Evolutionary conservation across 495 filamentous ascomycete species (phyloP).

Genomic region (Thozetella sp.): DNA sequence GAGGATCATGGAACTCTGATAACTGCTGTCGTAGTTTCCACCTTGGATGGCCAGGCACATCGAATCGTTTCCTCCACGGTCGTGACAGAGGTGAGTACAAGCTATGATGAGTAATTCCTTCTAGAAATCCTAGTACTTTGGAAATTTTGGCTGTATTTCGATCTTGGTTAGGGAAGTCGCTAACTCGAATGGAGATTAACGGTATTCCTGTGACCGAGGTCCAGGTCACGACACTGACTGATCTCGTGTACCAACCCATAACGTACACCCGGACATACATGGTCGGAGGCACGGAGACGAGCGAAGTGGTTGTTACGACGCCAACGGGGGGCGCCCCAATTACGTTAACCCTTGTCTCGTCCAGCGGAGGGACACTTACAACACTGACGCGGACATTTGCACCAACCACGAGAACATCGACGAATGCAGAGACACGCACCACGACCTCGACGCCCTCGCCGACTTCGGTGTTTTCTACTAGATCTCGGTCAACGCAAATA

Average conservation of each 20-base stretch:
- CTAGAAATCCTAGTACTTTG: too few relatives aligned
- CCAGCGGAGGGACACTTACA: conserved; percentile 19
- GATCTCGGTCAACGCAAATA: conserved; percentile 15
- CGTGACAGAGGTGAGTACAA: not conserved
- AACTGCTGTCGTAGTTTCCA: not conserved
- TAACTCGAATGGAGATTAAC: not conserved
- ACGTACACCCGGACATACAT: conserved; percentile 1
- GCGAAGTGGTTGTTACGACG: conserved; percentile 20
- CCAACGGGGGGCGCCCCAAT: conserved; percentile 23
- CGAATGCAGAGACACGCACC: conserved; percentile 25
- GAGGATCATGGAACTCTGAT: not conserved
- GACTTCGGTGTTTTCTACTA: conserved; percentile 18
- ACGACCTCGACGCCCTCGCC: conserved; percentile 26
- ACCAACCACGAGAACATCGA: conserved; percentile 23
- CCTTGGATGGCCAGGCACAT: not conserved
- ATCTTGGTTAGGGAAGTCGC: too few relatives aligned
- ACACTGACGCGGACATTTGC: conserved; percentile 23
- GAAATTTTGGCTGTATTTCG: too few relatives aligned
- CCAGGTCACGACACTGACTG: not conserved
- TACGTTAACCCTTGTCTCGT: conserved; percentile 26
- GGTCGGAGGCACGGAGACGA: conserved; percentile 23
- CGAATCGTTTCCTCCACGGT: not conserved
- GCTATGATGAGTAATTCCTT: too few relatives aligned
- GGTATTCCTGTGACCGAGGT: not conserved
- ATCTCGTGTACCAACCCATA: not conserved